A percentile compares a stretch with the other conserved stretches of the same genome.
phyloP scores from a whole-genome alignment of 2,329 filamentous ascomycete genomes.

The Colletotrichum chlorophyti region DNA sequence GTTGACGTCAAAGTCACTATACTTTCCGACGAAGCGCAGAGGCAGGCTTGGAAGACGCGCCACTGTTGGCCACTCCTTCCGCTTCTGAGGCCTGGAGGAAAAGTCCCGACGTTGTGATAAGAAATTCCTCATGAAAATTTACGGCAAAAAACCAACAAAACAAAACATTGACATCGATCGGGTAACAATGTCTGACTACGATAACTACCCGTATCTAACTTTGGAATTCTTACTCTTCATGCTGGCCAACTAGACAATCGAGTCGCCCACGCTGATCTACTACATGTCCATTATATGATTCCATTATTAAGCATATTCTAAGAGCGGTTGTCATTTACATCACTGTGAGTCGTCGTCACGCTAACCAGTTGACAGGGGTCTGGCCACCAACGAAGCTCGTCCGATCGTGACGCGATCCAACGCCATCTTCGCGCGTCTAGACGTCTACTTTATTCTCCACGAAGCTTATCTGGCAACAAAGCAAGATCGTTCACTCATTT shows the following conservation, averaged over 20 bases:
- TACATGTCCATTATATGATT: too few relatives aligned
- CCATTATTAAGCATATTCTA: conserved; percentile 4
- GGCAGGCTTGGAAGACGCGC: background rate
- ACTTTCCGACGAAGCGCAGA: background rate
- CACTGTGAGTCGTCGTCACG: conserved; percentile 4
- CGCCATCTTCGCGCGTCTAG: conserved; percentile 14
- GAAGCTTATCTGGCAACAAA: background rate
- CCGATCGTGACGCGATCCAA: conserved; percentile 20
- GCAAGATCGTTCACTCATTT: background rate
- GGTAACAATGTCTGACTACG: background rate
- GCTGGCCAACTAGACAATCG: too few relatives aligned
- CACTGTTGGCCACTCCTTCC: background rate
- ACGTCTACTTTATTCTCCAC: background rate
- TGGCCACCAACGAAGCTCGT: conserved; percentile 21
- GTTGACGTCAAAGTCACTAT: background rate
- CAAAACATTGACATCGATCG: background rate
- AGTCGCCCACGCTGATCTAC: too few relatives aligned
- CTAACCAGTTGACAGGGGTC: conserved; percentile 9
- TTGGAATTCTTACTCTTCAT: too few relatives aligned
- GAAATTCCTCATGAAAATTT: background rate
- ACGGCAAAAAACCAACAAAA: background rate
- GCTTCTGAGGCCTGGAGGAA: background rate
- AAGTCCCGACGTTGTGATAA: conserved; percentile 2
- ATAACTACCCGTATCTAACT: background rate
- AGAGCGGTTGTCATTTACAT: background rate